These are phyloP conservation scores for Bretschneidera sinensis DNA, from an alignment of 345 rosid genomes.

Conservation along the genomic window DNA sequence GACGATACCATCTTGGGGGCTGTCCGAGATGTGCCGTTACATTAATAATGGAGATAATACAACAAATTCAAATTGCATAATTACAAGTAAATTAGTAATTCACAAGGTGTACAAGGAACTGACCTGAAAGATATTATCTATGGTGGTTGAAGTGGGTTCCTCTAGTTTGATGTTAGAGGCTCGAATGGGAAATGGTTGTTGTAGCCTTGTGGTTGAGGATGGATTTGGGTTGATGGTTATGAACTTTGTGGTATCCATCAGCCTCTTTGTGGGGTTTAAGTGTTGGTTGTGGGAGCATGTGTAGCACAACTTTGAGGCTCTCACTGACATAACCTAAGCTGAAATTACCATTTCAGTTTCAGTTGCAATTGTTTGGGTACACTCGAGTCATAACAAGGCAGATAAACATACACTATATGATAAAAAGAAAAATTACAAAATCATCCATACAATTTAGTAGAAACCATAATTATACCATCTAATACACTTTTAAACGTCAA, in stretches of 20 bases:
- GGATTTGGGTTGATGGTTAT: conserved; percentile 12
- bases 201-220: background rate
- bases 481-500: too few relatives aligned
- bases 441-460: too few relatives aligned
- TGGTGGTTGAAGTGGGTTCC: conserved; percentile 18
- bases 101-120: conserved; percentile 13
- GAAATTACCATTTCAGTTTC: conserved; percentile 24
- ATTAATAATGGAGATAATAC: conserved; percentile 3
- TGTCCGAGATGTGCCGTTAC: too few relatives aligned
- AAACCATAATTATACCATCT: too few relatives aligned
- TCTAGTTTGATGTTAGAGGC: conserved; percentile 24
- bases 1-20: too few relatives aligned
- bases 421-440: too few relatives aligned
- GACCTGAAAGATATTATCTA: conserved; percentile 21
- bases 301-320: conserved; percentile 16
- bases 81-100: background rate
- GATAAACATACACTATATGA: too few relatives aligned
- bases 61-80: background rate
- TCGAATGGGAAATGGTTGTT: conserved; percentile 16
- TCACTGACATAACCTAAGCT: conserved; percentile 17
- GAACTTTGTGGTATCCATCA: conserved; percentile 19
- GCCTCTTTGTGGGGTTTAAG: conserved; percentile 21
- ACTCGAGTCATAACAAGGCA: too few relatives aligned
- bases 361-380: too few relatives aligned
- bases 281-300: conserved; percentile 22